These are phyloP conservation scores for Aphanomyces stellatus DNA, from an alignment of 352 stramenopile genomes.

Conservation along the genomic window DNA sequence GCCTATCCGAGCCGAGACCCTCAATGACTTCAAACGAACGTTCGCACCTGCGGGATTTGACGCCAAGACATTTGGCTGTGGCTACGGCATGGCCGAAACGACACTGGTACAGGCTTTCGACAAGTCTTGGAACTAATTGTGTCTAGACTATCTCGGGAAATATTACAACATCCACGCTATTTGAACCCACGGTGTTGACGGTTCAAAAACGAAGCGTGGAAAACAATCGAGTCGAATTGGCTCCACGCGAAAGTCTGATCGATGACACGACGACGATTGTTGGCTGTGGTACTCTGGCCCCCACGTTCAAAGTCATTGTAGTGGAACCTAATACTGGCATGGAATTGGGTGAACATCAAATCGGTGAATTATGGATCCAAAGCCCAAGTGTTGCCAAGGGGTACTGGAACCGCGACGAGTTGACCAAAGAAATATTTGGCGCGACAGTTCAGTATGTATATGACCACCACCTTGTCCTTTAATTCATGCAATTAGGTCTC, in stretches of 20 bases:
- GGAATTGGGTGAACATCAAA: neutral
- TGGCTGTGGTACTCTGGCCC: neutral
- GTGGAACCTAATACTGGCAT: neutral
- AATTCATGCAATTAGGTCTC: neutral
- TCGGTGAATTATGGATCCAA: neutral
- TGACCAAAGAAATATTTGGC: slow-evolving; percentile 45
- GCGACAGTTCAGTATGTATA: slow-evolving; percentile 40
- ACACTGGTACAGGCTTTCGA: neutral
- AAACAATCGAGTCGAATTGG: neutral
- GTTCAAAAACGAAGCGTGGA: neutral
- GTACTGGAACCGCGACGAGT: neutral
- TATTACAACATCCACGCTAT: neutral
- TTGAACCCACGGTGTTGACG: neutral
- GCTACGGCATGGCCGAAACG: neutral
- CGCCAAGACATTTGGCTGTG: neutral
- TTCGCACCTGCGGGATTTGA: slow-evolving; percentile 28
- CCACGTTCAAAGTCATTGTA: neutral
- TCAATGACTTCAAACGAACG: slow-evolving; percentile 18
- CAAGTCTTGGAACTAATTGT: neutral
- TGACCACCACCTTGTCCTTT: slow-evolving; percentile 11
- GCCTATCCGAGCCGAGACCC: neutral
- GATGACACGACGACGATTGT: slow-evolving; percentile 27
- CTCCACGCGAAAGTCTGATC: neutral
- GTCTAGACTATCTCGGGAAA: neutral
- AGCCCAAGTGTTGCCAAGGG: neutral